Evolutionary conservation across 2,329 filamentous ascomycete genomes (phyloP), one percentile per base, ranked within the genome.

Genomic region (Fusarium sp.): DNA sequence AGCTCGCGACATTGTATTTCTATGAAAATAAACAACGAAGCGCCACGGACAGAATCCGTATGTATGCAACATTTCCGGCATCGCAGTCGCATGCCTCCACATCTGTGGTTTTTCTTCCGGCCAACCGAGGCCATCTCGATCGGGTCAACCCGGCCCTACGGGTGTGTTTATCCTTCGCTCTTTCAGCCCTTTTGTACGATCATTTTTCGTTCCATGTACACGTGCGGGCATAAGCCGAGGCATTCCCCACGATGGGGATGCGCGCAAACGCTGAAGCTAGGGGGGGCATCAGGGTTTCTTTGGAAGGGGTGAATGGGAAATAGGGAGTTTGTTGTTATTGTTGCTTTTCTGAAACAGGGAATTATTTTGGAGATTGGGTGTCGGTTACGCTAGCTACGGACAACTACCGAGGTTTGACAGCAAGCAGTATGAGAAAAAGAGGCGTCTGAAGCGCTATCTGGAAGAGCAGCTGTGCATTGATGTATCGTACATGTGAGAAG

Each of bases 401-500:
- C 65, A 68, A 68, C 58, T 68, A 68, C 66, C 66, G 66, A 68
- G 58, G 60, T 45, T 67, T 62, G 47, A 54, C 49, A 67, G 50
- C 45, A 50, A 43, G 51, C 43, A 69, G 51, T 42, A 63, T 47
- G 41, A 51, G 42, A 64, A 58, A 72, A 70, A 62, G 63, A 70
- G 69, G 69, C 71, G 71, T 73, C 66, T 40, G 45, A 58, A 66
- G 60, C 54, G 61, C 46, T 46, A 70, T 63, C 60, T 61, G 56
- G 33, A 54, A 48, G 43, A 51, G 43, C 33, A 50, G 29, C 48
- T 55, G 67, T 46, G 51, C 43, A 41, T 41, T 50, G 21, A 56
- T 63, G 69, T 63, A 63, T 65, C 52, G 43, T 65, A 59, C 71
- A 73, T 73, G 71, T 72, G 61, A 73, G 58, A 65, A 42, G 31